Base-by-base conservation (phyloP, 352 stramenopile genomes). In the Pythium utonaiense region DNA sequence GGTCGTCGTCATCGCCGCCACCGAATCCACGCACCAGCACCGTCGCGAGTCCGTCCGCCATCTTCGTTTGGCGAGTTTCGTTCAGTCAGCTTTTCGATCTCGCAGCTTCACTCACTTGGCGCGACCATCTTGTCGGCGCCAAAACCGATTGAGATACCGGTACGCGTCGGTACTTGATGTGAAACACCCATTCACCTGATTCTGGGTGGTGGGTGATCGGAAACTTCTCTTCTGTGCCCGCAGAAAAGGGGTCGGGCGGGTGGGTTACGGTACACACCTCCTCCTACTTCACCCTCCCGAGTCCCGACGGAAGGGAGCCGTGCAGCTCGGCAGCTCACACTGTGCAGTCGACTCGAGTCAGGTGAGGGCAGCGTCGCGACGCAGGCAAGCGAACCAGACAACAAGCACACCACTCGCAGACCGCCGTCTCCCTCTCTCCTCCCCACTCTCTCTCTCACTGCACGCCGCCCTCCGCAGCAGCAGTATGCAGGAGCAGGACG, bases 1-100 rank as follows among this genome's bases (percentile, higher is more conserved):
- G n/a, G n/a, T n/a, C n/a, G n/a, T n/a, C n/a, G n/a, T n/a, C n/a
- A n/a, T n/a, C 1, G 34, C 8, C 41, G 6, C 12, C 4, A n/a
- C n/a, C n/a, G n/a, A n/a, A n/a, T 24, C 17, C 16, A 80, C 81
- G 56, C 55, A 91, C 81, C 74, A 91, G 65, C 30, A 74, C 69
- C n/a, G 70, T 72, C 44, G 56, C 63, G 41, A 70, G 57, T 21
- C 22, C 56, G 34, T 70, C 55, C 38, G 45, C 51, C 62, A 69
- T 69, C 53, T 53, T 69, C 9, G 40, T 53, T 3, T 24, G 19
- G 16, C 28, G 25, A 10, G 9, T 45, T 42, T 22, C n/a, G n/a
- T n/a, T n/a, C n/a, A n/a, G 19, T 17, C 5, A 41, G 53, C 21
- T 51, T 22, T 51, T 59, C n/a, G 40, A 47, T 41, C 49, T 34